These are phyloP conservation scores for Sordariomycetes sp. DNA, from an alignment of 2,329 filamentous ascomycete genomes.

Conservation along the genomic window DNA sequence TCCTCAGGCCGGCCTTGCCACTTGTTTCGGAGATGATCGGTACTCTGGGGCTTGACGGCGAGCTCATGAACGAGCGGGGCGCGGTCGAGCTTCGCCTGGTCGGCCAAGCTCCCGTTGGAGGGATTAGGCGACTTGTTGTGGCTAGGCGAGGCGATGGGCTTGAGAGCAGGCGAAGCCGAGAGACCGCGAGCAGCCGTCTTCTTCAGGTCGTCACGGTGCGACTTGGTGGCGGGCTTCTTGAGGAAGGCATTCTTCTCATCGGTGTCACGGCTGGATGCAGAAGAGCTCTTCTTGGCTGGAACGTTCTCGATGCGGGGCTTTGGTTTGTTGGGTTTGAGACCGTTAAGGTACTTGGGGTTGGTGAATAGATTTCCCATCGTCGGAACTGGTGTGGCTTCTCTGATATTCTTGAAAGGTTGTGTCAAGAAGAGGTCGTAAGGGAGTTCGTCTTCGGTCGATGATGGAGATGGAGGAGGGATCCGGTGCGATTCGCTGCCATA, in stretches of 20 bases:
- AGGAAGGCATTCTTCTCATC: conserved; percentile 16
- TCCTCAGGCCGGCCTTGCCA: conserved; percentile 45
- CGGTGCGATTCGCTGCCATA: conserved; percentile 42
- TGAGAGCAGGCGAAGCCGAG: conserved; percentile 47
- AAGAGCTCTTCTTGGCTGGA: conserved; percentile 5
- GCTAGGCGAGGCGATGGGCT: conserved; percentile 43
- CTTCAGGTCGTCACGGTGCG: not conserved
- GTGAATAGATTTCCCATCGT: conserved; percentile 42
- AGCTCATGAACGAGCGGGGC: conserved; percentile 51
- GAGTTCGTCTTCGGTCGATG: conserved; percentile 28
- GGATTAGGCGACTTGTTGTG: conserved; percentile 42
- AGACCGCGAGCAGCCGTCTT: conserved; percentile 19
- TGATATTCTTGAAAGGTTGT: conserved; percentile 36
- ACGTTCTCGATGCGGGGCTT: not conserved
- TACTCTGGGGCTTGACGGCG: conserved; percentile 41
- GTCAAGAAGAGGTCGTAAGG: conserved; percentile 49
- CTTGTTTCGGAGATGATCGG: conserved; percentile 37
- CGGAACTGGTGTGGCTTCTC: conserved; percentile 38
- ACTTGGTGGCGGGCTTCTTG: conserved; percentile 13
- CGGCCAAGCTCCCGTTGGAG: conserved; percentile 37
- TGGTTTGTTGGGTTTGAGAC: not conserved
- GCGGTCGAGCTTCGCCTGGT: conserved; percentile 44
- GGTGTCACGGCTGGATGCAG: not conserved
- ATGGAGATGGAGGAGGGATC: conserved; percentile 26
- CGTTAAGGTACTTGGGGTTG: conserved; percentile 21